Conservation (phyloP, 257 asterid species). For the Galeopsis tetrahit region DNA sequence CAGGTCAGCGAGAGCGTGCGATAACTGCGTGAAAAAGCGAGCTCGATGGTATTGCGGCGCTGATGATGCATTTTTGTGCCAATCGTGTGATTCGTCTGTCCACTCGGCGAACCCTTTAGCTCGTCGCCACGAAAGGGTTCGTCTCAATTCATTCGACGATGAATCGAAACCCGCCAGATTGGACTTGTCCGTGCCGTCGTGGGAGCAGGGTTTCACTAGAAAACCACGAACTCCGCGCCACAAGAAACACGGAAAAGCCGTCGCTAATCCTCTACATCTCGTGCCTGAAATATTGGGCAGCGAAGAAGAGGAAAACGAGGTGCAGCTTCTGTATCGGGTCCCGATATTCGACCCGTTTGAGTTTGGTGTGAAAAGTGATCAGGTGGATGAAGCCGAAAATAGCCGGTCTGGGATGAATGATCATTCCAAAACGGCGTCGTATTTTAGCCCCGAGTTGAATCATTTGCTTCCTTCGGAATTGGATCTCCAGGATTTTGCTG, state of each 20-base stretch:
- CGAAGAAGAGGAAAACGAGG: conserved; percentile 72
- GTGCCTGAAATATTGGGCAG: conserved; percentile 67
- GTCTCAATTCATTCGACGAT: conserved; percentile 50
- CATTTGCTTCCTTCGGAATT: conserved; percentile 59
- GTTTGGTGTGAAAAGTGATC: neutral
- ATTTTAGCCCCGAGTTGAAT: conserved; percentile 26
- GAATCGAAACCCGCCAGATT: neutral
- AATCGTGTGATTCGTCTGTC: conserved; percentile 70
- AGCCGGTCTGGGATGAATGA: neutral
- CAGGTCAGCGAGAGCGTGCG: conserved; percentile 77
- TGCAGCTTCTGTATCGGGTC: conserved; percentile 65
- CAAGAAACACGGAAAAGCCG: conserved; percentile 28
- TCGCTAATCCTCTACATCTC: conserved; percentile 38
- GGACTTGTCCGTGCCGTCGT: conserved; percentile 38
- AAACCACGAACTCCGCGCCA: conserved; percentile 74
- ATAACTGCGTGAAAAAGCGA: conserved; percentile 61
- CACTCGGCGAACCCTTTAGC: conserved; percentile 87
- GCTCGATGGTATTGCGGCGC: conserved; percentile 90
- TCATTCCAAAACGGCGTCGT: conserved; percentile 30
- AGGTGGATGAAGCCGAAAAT: too few species aligned
- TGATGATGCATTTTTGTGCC: conserved; percentile 90
- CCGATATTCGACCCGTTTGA: conserved; percentile 63
- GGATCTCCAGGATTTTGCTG: conserved; percentile 82
- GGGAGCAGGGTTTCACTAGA: conserved; percentile 75
- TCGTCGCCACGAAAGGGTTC: conserved; percentile 77